Evolutionary conservation across 176 grass and related monocot species (phyloP), one percentile per base, ranked within the genome.

Genomic region (Phyllostachys edulis): DNA sequence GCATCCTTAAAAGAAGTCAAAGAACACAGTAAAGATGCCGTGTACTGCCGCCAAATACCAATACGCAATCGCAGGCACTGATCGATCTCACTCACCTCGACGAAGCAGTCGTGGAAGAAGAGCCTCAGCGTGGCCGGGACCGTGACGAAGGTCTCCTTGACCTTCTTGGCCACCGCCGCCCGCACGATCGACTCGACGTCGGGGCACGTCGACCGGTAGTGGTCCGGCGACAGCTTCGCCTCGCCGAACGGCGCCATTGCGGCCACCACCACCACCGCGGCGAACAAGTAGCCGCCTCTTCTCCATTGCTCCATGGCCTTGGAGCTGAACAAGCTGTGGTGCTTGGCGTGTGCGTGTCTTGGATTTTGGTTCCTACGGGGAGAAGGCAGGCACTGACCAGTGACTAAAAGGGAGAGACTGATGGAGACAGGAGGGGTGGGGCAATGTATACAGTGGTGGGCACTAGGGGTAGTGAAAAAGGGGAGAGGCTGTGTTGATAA

Each of bases 101-200:
- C 95, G 75, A 97, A 92, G 88, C 95, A 97, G 77, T 97, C 95
- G 73, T 97, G 95, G 86, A 94, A 97, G 92, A 94, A 97, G 59
- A 94, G 90, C 37, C 91, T 42, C 39, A 92, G 75, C 13, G 91
- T 92, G 50, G 90, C 87, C 24, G 87, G 87, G 45, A 92, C 63
- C 10, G 87, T 92, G 75, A 89, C 84, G 62, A 87, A 67, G 63
- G 90, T 92, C 84, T 79, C 79, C 41, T 71, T 84, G 1, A 84
- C 44, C 90, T 92, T 92, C 80, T 29, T 72, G 9, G 63, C 67
- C 51, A 92, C 90, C 17, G 36, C 87, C 55, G 76, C 5, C 55
- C 70, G 80, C 76, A 92, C 87, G 72, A 90, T 85, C 6, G 75
- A 55, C 84, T 92, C 91, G 26, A 90, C 84, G 75, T 86, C 77